phyloP scores from a whole-genome alignment of 306 rosid species.

The Rosa lucieae region DNA sequence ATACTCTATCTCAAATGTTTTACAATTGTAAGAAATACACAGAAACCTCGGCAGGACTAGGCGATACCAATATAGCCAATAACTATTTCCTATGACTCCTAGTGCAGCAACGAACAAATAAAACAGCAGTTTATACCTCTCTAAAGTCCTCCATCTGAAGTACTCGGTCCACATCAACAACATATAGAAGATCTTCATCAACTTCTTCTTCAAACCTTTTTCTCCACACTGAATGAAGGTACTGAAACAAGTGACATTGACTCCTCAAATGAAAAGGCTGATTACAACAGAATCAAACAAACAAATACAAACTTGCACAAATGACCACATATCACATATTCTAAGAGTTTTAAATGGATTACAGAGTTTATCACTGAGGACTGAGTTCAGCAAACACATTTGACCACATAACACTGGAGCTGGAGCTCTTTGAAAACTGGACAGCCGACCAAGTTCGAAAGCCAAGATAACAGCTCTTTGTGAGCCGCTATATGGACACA shows the following conservation, averaged over 20 bases:
- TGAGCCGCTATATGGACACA: not conserved
- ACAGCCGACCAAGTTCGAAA: not conserved
- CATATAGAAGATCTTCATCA: constrained; percentile 60
- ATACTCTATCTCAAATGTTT: not conserved
- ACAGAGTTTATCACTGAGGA: not conserved
- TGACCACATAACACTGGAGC: not conserved
- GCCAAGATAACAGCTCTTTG: no score
- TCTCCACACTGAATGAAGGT: constrained; percentile 60
- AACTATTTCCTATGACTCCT: not conserved
- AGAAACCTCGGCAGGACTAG: not conserved
- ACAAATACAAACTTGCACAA: not conserved
- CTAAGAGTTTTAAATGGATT: not conserved
- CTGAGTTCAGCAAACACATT: constrained; percentile 4
- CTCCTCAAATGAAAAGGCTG: constrained; percentile 4
- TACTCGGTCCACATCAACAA: constrained; percentile 63
- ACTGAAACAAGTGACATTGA: constrained; percentile 41
- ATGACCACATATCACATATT: not conserved
- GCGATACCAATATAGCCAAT: not conserved
- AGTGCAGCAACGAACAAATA: not conserved
- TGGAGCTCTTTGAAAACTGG: not conserved
- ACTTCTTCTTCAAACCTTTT: constrained; percentile 82
- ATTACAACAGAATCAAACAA: constrained; percentile 1
- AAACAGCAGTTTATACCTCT: constrained; percentile 51
- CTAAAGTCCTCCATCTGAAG: constrained; percentile 83
- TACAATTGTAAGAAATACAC: not conserved